Base-by-base conservation (phyloP, 2,329 filamentous ascomycete species). In the Claviceps capensis region DNA sequence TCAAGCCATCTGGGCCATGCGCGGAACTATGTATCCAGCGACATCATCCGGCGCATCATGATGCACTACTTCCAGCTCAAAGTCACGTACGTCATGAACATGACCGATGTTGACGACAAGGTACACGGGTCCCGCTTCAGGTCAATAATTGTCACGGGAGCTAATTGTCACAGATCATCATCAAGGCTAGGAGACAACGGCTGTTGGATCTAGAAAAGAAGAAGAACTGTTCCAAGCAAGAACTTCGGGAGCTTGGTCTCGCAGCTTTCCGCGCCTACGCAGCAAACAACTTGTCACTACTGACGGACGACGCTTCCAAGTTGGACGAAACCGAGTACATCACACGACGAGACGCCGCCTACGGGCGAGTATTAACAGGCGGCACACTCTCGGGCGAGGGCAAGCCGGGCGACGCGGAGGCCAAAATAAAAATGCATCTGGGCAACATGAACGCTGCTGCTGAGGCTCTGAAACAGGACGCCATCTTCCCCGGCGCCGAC, bases 11-110 rank as follows among this genome's bases (percentile, higher is more conserved):
- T 91, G 46, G 84, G 88, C 34, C 88, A 95, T 68, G 88, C 87
- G 34, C 77, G 88, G 59, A 95, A 95, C 71, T 95, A 95, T 77
- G 86, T 95, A 56, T 87, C 84, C 48, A 91, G 87, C 46, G 89
- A 95, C 67, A 89, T 95, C 57, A 82, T 95, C 59, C 79, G 89
- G 55, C 82, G 89, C 61, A 87, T 95, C 60, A 70, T 95, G 67
- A 74, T 78, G 62, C 82, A 91, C 66, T 91, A 93, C 69, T 94
- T 95, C 65, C 80, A 81, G 55, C 93, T 86, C 66, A 73, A 88
- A 43, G 80, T 95, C 58, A 81, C 83, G 54, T 95, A 94, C 69
- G 86, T 95, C 58, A 93, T 94, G 84, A 95, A 95, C 69, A 88
- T 93, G 56, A 95, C 89, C 30, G 89, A 91, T 61, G 78, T 91